Evolutionary conservation across 768 basidiomycete species (phyloP), one percentile per base, ranked within the genome.

Genomic region (Phaffia australis): DNA sequence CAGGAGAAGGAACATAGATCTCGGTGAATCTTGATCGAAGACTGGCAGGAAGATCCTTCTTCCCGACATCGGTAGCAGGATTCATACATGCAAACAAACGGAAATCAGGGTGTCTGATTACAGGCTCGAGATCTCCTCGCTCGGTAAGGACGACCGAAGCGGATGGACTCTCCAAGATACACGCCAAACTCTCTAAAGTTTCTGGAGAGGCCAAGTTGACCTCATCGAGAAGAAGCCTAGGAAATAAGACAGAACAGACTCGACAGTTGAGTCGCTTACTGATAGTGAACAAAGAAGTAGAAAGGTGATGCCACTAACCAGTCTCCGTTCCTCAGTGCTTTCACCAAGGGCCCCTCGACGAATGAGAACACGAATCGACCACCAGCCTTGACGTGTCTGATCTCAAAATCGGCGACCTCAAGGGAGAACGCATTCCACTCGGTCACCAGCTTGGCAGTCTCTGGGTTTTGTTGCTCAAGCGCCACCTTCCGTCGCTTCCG

Each of bases 11-110:
- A 0, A 97, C 93, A 74, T 92, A 91, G 63, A 98, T 84, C 75
- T 98, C 95, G 0, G 92, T 95, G 78, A 99, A 98, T 35, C 88
- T 84, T 14, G 87, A 83, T 47, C 93, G 85, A 58, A 98, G 88
- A 72, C 86, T 87, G 5, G 88, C 86, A 21, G 91, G 89, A 0
- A 99, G 84, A 72, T 98, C 94, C 72, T 92, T 95, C 79, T 98
- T 99, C 46, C 95, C 95, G 18, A 97, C 88, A 72, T 99, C 95
- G 3, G 93, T 99, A 0, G 95, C 95, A 5, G 95, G 95, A 74
- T 99, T 99, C 95, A 99, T 99, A 75, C 95, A 99, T 4, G 92
- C 92, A 73, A 98, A 98, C 5, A 98, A 81, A 23, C 94, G 87
- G 79, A 99, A 99, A 72, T 94, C 87, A 21, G 90, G 85, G 75